Percentiles rank a stretch among this genome's conserved stretches.
These are phyloP conservation scores for Vaccinium corymbosum DNA, from an alignment of 148 eudicot genomes.

Conservation along the genomic window DNA sequence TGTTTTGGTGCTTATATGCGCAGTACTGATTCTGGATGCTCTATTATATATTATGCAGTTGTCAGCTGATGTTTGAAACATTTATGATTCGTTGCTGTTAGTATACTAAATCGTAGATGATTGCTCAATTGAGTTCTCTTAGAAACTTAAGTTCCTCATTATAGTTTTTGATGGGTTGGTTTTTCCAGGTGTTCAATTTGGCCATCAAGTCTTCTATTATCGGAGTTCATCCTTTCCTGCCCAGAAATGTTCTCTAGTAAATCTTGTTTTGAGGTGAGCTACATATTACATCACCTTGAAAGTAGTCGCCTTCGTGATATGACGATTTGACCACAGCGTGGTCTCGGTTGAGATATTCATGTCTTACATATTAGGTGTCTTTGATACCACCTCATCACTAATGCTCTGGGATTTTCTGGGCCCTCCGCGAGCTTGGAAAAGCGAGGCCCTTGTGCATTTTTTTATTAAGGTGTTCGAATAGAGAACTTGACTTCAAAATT, in stretches of 20 bases:
- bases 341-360: not conserved
- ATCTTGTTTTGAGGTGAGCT: slow-evolving; percentile 85
- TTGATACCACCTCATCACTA: not conserved
- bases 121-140: slow-evolving; percentile 1
- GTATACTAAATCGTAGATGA: no score
- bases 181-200: slow-evolving; percentile 75
- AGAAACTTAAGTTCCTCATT: slow-evolving; percentile 1
- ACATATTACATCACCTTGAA: not conserved
- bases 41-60: not conserved
- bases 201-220: slow-evolving; percentile 92
- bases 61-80: not conserved
- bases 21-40: not conserved
- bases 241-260: slow-evolving; percentile 62
- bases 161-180: slow-evolving; percentile 10
- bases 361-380: not conserved
- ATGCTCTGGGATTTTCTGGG: not conserved
- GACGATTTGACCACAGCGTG: slow-evolving; percentile 7
- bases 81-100: not conserved
- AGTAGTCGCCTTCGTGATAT: not conserved
- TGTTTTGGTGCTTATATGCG: not conserved
- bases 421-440: not conserved
- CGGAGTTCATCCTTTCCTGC: slow-evolving; percentile 86
- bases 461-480: not conserved
- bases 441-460: not conserved
- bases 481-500: not conserved